Conservation (phyloP, 495 filamentous ascomycete genomes). For the Aspergillus biplanus region DNA sequence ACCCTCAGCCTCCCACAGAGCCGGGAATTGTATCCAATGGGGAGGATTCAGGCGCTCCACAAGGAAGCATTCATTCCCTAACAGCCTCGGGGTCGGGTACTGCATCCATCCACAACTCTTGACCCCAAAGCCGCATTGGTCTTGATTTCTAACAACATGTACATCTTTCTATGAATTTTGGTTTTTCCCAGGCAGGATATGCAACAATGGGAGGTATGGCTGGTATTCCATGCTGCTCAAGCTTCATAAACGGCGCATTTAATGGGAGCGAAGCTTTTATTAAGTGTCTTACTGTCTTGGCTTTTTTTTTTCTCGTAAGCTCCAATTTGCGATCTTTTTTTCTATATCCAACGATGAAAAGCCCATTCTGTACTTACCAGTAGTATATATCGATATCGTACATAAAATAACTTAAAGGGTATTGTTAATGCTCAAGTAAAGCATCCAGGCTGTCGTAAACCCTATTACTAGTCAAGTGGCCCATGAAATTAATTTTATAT, state of each 20-base stretch:
- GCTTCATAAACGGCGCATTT: neutral
- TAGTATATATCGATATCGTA: constrained; percentile 3
- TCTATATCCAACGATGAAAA: constrained; percentile 10
- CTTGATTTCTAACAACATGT: too few relatives aligned
- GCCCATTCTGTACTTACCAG: constrained; percentile 14
- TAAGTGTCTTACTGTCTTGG: neutral
- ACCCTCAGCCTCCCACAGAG: constrained; percentile 7
- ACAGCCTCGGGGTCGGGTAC: constrained; percentile 41
- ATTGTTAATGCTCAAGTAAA: constrained; percentile 1
- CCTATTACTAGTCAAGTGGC: too few relatives aligned
- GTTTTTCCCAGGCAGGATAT: too few relatives aligned
- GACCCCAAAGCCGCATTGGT: neutral
- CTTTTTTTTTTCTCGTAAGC: neutral
- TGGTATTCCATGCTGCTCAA: neutral
- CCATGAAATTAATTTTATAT: neutral
- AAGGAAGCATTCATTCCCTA: constrained; percentile 42
- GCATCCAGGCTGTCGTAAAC: neutral
- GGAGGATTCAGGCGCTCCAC: constrained; percentile 30
- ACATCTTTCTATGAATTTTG: too few relatives aligned
- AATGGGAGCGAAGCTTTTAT: neutral
- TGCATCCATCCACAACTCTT: constrained; percentile 33
- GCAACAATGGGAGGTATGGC: neutral
- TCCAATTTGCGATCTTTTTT: neutral
- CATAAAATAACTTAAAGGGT: neutral
- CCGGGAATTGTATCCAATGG: constrained; percentile 22